Percentiles rank a stretch among this genome's conserved stretches.
Conservation (phyloP, 345 rosid species). For the Moricandia arvensis region DNA sequence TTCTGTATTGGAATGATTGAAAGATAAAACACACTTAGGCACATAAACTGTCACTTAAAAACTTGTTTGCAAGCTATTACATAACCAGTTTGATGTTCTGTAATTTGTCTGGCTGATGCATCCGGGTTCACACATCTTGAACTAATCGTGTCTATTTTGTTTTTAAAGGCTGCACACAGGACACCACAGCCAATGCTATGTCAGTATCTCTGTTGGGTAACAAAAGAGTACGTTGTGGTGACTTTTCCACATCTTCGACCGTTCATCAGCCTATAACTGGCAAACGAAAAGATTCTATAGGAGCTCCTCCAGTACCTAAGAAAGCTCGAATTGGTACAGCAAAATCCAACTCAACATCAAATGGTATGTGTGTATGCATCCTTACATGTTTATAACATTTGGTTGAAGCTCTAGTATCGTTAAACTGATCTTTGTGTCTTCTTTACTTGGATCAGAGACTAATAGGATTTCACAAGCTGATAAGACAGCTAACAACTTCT, state of each 20-base stretch:
- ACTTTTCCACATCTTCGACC: constrained; percentile 33
- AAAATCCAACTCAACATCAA: constrained; percentile 30
- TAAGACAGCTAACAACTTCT: constrained; percentile 16
- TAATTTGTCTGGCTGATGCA: background rate
- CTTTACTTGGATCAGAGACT: constrained; percentile 12
- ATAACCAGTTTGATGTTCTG: background rate
- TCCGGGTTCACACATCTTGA: background rate
- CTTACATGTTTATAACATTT: background rate
- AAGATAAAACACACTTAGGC: background rate
- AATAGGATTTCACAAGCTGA: constrained; percentile 16
- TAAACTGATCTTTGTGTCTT: background rate
- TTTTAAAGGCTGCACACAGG: constrained; percentile 39
- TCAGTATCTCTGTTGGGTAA: constrained; percentile 42
- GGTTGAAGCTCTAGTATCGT: background rate
- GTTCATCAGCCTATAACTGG: constrained; percentile 37
- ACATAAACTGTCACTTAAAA: background rate
- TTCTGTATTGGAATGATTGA: background rate
- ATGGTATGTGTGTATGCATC: constrained; percentile 40
- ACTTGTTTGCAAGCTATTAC: background rate
- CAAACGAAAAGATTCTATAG: constrained; percentile 47
- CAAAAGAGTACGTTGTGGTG: constrained; percentile 21
- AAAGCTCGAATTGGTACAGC: constrained; percentile 43
- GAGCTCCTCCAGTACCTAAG: constrained; percentile 47
- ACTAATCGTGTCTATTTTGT: background rate
- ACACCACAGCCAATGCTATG: constrained; percentile 40